phyloP scores from a whole-genome alignment of 768 basidiomycete species.

The Hortiboletus campestris region DNA sequence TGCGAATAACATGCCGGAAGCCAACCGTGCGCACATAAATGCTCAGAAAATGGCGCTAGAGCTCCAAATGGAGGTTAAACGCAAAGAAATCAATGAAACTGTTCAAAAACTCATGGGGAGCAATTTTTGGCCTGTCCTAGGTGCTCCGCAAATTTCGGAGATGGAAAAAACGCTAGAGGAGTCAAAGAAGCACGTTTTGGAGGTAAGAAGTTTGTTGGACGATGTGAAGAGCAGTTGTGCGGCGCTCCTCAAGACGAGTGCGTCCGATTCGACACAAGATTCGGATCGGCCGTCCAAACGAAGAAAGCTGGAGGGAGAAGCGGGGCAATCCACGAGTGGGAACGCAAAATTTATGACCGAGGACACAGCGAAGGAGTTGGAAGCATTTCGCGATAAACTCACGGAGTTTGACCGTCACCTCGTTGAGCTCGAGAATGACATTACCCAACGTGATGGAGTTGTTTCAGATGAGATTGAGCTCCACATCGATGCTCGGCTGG shows the following conservation, averaged over 20 bases:
- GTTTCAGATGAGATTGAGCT: slow-evolving; percentile 32
- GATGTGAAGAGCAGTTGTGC: slow-evolving; percentile 24
- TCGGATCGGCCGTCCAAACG: slow-evolving; percentile 29
- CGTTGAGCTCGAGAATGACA: slow-evolving; percentile 35
- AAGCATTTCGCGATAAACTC: slow-evolving; percentile 30
- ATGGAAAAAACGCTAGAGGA: slow-evolving; percentile 23
- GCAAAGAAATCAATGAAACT: slow-evolving; percentile 31
- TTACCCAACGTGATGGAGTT: slow-evolving; percentile 33
- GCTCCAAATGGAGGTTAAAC: slow-evolving; percentile 27
- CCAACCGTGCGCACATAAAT: slow-evolving; percentile 23
- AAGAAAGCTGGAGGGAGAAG: slow-evolving; percentile 20
- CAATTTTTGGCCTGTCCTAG: slow-evolving; percentile 42
- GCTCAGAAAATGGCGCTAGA: slow-evolving; percentile 25
- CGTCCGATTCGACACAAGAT: slow-evolving; percentile 8
- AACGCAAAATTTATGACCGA: not conserved
- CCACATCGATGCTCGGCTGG: slow-evolving; percentile 28
- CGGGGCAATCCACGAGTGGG: not conserved
- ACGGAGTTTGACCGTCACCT: slow-evolving; percentile 28
- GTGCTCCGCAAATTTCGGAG: slow-evolving; percentile 22
- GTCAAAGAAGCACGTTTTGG: slow-evolving; percentile 29
- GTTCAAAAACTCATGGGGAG: slow-evolving; percentile 33
- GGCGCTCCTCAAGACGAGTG: slow-evolving; percentile 21
- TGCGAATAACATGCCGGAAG: slow-evolving; percentile 24
- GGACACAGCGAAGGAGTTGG: slow-evolving; percentile 20
- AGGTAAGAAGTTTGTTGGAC: slow-evolving; percentile 27